Percentiles rank a stretch among this genome's conserved stretches.
Evolutionary conservation across 106 monocot genomes (phyloP).

Genomic region (Dendrobium officinale): DNA sequence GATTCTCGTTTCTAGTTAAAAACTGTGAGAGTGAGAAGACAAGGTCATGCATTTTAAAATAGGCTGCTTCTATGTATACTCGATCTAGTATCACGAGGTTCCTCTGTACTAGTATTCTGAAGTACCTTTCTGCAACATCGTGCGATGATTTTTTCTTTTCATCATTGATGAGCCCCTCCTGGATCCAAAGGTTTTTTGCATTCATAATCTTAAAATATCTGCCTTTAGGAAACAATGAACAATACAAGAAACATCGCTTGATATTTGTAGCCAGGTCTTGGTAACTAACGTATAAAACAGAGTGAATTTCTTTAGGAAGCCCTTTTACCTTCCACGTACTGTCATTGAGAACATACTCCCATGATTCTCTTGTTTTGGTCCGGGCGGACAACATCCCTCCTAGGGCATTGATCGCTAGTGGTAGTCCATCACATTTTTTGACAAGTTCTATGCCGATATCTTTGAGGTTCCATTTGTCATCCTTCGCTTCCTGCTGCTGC

Average conservation of each 20-base stretch:
- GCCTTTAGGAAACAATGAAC: constrained; percentile 17
- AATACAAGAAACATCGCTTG: constrained; percentile 25
- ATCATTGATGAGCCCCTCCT: constrained; percentile 5
- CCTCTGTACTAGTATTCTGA: constrained; percentile 8
- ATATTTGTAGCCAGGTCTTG: constrained; percentile 6
- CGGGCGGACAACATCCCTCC: background rate
- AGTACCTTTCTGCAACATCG: background rate
- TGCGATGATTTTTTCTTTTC: background rate
- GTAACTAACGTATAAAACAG: constrained; percentile 15
- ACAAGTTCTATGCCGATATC: constrained; percentile 6
- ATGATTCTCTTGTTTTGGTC: background rate
- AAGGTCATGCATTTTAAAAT: constrained; percentile 18
- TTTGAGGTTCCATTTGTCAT: background rate
- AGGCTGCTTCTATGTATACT: background rate
- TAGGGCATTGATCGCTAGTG: constrained; percentile 13
- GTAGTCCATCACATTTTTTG: constrained; percentile 16
- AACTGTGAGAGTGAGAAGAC: constrained; percentile 1
- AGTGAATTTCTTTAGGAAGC: background rate
- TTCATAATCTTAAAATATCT: no score
- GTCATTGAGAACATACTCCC: constrained; percentile 8
- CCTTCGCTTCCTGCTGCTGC: no score
- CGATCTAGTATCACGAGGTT: constrained; percentile 6
- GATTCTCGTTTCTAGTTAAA: background rate
- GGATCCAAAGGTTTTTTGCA: background rate
- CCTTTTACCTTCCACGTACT: background rate